These are phyloP conservation scores for Pleurotus eryngii DNA, from an alignment of 768 basidiomycete species.

Conservation along the genomic window DNA sequence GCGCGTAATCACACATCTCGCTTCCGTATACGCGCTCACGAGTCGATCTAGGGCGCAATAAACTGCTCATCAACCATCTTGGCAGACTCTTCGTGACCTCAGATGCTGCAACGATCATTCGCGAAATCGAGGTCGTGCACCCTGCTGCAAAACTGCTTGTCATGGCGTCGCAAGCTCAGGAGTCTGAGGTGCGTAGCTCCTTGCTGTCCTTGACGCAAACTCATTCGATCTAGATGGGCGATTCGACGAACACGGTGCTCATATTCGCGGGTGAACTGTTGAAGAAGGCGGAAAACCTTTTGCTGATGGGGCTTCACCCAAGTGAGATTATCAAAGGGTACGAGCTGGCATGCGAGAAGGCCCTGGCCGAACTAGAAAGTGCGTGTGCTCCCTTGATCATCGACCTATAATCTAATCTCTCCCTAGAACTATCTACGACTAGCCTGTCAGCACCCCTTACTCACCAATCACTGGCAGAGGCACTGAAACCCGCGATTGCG, in stretches of 20 bases:
- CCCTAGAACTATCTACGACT: conserved; percentile 63
- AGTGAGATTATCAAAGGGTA: conserved; percentile 95
- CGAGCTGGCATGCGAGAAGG: conserved; percentile 84
- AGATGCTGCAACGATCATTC: conserved; percentile 97
- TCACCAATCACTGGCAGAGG: conserved; percentile 61
- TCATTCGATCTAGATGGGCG: conserved; percentile 74
- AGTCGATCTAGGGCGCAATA: conserved; percentile 74
- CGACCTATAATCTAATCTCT: conserved; percentile 11
- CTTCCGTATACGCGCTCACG: background rate
- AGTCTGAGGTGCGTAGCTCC: conserved; percentile 67
- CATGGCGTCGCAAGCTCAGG: conserved; percentile 97
- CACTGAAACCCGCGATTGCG: conserved; percentile 89
- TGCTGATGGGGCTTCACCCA: conserved; percentile 96
- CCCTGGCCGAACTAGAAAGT: conserved; percentile 88
- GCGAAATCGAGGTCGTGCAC: conserved; percentile 97
- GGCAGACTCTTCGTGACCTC: conserved; percentile 96
- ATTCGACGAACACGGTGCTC: conserved; percentile 92
- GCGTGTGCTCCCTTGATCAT: conserved; percentile 29
- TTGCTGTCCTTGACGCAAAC: no score
- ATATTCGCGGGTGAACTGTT: conserved; percentile 94
- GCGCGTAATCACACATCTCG: conserved; percentile 40
- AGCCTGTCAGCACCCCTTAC: conserved; percentile 72
- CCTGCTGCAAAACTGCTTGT: conserved; percentile 99
- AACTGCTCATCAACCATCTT: conserved; percentile 96
- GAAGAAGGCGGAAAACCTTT: conserved; percentile 87